phyloP scores from a whole-genome alignment of 805 yeast species.

The Vanderwaltozyma polyspora region DNA sequence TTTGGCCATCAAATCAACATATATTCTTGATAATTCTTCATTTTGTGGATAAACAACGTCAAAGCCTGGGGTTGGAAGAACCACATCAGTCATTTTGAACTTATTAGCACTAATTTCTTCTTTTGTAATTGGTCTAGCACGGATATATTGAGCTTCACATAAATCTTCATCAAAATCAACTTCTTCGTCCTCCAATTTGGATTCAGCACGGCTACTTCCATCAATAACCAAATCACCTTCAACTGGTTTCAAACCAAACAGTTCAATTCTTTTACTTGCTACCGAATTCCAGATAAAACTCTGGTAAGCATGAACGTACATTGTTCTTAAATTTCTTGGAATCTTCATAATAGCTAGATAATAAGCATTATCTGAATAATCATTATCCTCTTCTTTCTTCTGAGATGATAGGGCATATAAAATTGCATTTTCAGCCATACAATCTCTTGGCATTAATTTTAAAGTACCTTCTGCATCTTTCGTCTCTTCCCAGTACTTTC shows the following conservation, averaged over 20 bases:
- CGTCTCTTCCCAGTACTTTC: constrained; percentile 71
- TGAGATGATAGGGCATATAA: constrained; percentile 49
- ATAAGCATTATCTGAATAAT: constrained; percentile 43
- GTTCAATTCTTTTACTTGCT: constrained; percentile 62
- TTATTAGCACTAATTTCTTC: constrained; percentile 53
- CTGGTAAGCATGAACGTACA: constrained; percentile 97
- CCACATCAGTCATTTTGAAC: constrained; percentile 69
- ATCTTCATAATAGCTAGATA: constrained; percentile 76
- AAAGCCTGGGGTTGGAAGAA: constrained; percentile 94
- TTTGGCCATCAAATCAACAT: constrained; percentile 59
- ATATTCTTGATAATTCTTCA: constrained; percentile 44
- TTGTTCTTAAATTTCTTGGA: constrained; percentile 82
- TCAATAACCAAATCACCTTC: constrained; percentile 69
- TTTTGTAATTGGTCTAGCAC: constrained; percentile 66
- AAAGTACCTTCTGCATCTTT: constrained; percentile 55
- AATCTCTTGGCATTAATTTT: constrained; percentile 72
- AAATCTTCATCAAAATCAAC: constrained; percentile 64
- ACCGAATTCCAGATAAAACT: constrained; percentile 89
- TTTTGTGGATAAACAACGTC: constrained; percentile 81
- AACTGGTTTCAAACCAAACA: constrained; percentile 58
- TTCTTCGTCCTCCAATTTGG: constrained; percentile 25
- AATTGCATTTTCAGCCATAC: constrained; percentile 74
- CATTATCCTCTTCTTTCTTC: constrained; percentile 33
- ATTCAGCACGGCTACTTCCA: constrained; percentile 14
- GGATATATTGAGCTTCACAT: constrained; percentile 40